These are phyloP conservation scores for Funneliformis mosseae DNA, from an alignment of 192 early-diverging fungal species.

Conservation along the genomic window DNA sequence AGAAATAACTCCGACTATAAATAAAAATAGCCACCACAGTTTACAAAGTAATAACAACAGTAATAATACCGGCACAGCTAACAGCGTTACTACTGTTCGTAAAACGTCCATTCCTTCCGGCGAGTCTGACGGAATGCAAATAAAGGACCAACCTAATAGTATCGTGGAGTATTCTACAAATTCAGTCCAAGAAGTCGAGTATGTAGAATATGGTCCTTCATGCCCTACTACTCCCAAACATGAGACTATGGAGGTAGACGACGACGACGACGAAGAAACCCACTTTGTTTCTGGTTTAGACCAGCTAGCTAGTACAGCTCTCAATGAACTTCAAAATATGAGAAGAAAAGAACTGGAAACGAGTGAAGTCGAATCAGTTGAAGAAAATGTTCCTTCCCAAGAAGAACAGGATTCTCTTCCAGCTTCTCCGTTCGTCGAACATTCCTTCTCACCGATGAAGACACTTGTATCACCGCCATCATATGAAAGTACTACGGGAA, in stretches of 20 bases:
- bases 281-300: not conserved
- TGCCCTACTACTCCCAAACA: not conserved
- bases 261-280: not conserved
- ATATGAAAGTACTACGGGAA: slow-evolving; percentile 19
- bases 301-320: slow-evolving; percentile 14
- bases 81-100: not conserved
- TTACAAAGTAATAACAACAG: not conserved
- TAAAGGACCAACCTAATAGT: not conserved
- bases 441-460: not conserved
- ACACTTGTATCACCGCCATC: not conserved
- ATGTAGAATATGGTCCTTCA: not conserved
- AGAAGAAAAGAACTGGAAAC: not conserved
- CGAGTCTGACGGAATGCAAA: not conserved
- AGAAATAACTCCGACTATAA: not conserved
- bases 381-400: not conserved
- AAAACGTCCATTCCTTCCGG: not conserved
- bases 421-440: slow-evolving; percentile 6
- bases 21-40: not conserved
- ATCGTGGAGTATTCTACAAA: not conserved
- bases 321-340: slow-evolving; percentile 12
- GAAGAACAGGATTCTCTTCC: not conserved
- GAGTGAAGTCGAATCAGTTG: not conserved
- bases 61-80: not conserved
- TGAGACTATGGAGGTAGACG: not conserved
- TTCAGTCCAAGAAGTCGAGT: not conserved